Conservation (phyloP, 2,329 filamentous ascomycete genomes). For the Coniochaeta sp. region DNA sequence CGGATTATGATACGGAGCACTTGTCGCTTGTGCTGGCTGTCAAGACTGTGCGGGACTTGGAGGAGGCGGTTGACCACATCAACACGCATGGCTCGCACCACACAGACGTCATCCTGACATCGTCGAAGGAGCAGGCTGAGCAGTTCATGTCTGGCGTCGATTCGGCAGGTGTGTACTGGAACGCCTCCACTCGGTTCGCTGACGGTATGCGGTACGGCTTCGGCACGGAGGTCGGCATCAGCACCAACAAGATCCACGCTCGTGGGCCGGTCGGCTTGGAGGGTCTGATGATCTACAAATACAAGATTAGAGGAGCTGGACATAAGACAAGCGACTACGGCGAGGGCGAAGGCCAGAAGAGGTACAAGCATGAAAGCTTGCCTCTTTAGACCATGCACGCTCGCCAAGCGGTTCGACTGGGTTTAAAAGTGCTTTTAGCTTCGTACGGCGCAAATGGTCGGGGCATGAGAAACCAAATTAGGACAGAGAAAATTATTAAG, state of each 20-base stretch:
- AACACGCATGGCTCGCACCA: conserved; percentile 89
- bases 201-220: conserved; percentile 98
- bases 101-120: conserved; percentile 84
- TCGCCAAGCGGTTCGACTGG: not conserved
- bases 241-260: conserved; percentile 97
- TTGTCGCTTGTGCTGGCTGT: conserved; percentile 77
- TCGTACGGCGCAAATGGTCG: not conserved
- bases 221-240: conserved; percentile 96
- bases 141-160: conserved; percentile 80
- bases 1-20: conserved; percentile 85
- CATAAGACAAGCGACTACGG: conserved; percentile 76
- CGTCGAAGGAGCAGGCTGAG: conserved; percentile 59
- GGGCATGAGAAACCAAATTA: not conserved
- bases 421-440: not conserved
- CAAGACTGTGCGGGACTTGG: conserved; percentile 63
- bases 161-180: conserved; percentile 93
- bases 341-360: conserved; percentile 50
- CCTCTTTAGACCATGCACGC: conserved; percentile 21
- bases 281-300: conserved; percentile 96
- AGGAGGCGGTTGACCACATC: conserved; percentile 78
- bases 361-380: conserved; percentile 51
- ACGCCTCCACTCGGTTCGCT: conserved; percentile 86
- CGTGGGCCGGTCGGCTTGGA: conserved; percentile 90
- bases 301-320: conserved; percentile 75
- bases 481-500: not conserved